Percentiles rank a stretch among this genome's conserved stretches.
Conservation (phyloP, 768 basidiomycete species). For the Trametes gibbosa region DNA sequence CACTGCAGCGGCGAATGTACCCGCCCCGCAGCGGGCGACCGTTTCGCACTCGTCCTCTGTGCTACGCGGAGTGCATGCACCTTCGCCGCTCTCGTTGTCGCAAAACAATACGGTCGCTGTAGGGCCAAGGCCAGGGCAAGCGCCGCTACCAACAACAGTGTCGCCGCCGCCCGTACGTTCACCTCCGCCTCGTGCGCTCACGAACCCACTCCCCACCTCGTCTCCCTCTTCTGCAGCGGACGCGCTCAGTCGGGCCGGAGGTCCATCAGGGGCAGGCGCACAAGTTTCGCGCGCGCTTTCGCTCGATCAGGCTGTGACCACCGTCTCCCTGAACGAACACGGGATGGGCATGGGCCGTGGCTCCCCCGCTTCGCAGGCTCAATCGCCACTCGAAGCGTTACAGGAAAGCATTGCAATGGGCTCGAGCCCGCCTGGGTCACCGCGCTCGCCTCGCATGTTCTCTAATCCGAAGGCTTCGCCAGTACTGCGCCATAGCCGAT, state of each 20-base stretch:
- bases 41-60: conserved; percentile 24
- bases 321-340: neutral
- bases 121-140: neutral
- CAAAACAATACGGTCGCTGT: conserved; percentile 35
- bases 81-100: conserved; percentile 44
- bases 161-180: conserved; percentile 17
- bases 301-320: conserved; percentile 12
- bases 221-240: conserved; percentile 17
- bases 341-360: neutral
- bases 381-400: conserved; percentile 14
- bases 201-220: conserved; percentile 17
- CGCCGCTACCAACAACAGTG: no score
- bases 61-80: conserved; percentile 32
- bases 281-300: conserved; percentile 12
- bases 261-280: neutral
- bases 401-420: conserved; percentile 9
- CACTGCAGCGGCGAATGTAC: conserved; percentile 14
- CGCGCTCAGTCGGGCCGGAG: conserved; percentile 2
- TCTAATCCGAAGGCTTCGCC: neutral
- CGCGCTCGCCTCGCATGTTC: conserved; percentile 12
- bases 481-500: conserved; percentile 21
- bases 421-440: conserved; percentile 20
- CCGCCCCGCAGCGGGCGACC: conserved; percentile 27
- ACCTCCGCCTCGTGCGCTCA: conserved; percentile 16
- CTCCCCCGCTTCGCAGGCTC: conserved; percentile 4